These are phyloP conservation scores for Yamadazyma takamatsuzukensis DNA, from an alignment of 805 yeast genomes.

Conservation along the genomic window DNA sequence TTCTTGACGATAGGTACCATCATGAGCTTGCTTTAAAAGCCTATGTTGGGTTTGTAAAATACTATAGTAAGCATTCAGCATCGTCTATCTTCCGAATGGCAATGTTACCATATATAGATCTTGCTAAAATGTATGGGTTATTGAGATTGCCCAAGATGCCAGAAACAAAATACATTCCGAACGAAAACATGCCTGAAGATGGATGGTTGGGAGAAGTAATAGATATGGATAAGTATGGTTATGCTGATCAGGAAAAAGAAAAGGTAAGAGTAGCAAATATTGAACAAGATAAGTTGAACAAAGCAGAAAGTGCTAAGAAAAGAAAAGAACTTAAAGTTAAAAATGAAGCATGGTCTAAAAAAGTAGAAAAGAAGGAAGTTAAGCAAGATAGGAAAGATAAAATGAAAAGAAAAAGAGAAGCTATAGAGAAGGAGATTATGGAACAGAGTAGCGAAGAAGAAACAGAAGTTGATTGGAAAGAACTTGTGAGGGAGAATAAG, in stretches of 20 bases:
- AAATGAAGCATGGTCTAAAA: conserved; percentile 80
- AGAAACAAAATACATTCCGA: conserved; percentile 55
- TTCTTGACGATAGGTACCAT: conserved; percentile 68
- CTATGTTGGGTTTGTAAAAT: conserved; percentile 77
- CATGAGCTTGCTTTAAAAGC: conserved; percentile 80
- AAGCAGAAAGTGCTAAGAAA: conserved; percentile 36
- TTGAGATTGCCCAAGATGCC: conserved; percentile 93
- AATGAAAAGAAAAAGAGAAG: conserved; percentile 61
- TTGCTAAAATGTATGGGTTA: conserved; percentile 77
- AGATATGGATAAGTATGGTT: conserved; percentile 65
- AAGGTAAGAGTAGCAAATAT: conserved; percentile 54
- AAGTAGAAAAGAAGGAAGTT: conserved; percentile 56
- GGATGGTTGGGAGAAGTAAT: conserved; percentile 71
- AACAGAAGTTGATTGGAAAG: conserved; percentile 81
- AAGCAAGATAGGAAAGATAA: conserved; percentile 65
- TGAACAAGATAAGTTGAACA: conserved; percentile 40
- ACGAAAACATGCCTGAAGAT: conserved; percentile 53
- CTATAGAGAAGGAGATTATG: conserved; percentile 52
- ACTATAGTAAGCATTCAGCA: conserved; percentile 85
- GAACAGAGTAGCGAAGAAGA: conserved; percentile 47
- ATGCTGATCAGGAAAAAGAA: conserved; percentile 65
- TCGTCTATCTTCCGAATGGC: conserved; percentile 79
- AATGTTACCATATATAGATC: conserved; percentile 63
- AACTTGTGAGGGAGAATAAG: conserved; percentile 62
- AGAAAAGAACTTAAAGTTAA: conserved; percentile 45